Base-by-base conservation (phyloP, 2,329 filamentous ascomycete genomes). In the Trichoderma simmonsii region DNA sequence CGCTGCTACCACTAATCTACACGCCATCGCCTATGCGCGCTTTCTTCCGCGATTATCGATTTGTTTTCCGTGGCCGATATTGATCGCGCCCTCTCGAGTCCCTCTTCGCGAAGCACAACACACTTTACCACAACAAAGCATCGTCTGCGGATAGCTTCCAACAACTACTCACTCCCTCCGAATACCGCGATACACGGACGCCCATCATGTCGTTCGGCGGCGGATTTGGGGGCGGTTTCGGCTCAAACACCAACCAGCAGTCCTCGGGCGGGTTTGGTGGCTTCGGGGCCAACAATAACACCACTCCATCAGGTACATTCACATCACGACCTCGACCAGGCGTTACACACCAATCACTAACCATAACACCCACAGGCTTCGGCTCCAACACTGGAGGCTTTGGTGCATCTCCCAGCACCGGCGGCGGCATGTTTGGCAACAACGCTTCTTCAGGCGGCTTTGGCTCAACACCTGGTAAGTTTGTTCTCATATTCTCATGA, bases 201-300 rank as follows among this genome's bases (percentile, higher is more conserved):
- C 61, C 69, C 60, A 73, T 70, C 78, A 90, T 90, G 88, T 87
- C 87, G 77, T 88, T 88, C 77, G 84, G 84, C 75, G 86, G 86
- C 75, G 86, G 86, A 77, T 82, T 82, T 72, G 84, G 85, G 71
- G 86, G 48, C 48, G 48, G 87, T 84, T 91, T 91, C 82, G 88
- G 88, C 82, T 85, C 86, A 77, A 86, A 85, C 75, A 89, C 86
- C 56, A 75, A 77, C 61, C 73, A 77, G 57, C 66, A 72, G 66
- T 76, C 79, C 72, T 75, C 81, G 77, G 76, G 75, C 64, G 84
- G 82, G 26, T 92, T 92, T 80, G 87, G 88, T 76, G 89, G 88
- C 59, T 91, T 89, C 73, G 87, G 86, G 51, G 67, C 82, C 70
- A 83, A 79, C 73, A 82, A 78, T 73, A 84, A 78, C 74, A 82